phyloP scores from a whole-genome alignment of 2,329 filamentous ascomycete species.

The Exophiala sideris region DNA sequence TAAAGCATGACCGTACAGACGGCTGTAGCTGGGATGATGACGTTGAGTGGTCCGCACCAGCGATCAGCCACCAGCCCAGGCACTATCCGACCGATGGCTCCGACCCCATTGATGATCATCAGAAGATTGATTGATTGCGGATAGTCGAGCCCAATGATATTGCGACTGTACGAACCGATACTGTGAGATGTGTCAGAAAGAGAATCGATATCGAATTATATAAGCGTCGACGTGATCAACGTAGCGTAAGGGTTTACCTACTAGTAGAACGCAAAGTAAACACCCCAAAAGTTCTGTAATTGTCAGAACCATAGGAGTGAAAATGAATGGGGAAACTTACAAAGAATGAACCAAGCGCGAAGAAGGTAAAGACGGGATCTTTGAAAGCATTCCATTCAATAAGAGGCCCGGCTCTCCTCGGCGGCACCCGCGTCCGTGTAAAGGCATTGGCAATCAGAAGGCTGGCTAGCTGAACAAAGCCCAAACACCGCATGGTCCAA shows the following conservation, averaged over 20 bases:
- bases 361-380: slow-evolving; percentile 31
- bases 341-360: no score
- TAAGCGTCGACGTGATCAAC: no score
- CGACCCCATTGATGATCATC: slow-evolving; percentile 63
- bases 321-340: slow-evolving; percentile 37
- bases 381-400: slow-evolving; percentile 52
- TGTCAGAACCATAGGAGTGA: slow-evolving; percentile 40
- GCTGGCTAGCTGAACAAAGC: slow-evolving; percentile 52
- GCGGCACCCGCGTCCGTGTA: slow-evolving; percentile 47
- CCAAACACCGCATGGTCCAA: slow-evolving; percentile 61
- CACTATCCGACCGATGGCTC: slow-evolving; percentile 55
- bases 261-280: slow-evolving; percentile 52
- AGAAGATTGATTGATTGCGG: slow-evolving; percentile 57
- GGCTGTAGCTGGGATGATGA: slow-evolving; percentile 52
- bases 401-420: slow-evolving; percentile 49
- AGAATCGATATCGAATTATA: no score
- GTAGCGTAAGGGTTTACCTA: no score
- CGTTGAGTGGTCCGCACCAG: slow-evolving; percentile 57
- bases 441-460: slow-evolving; percentile 31
- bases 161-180: slow-evolving; percentile 41
- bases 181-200: slow-evolving; percentile 32
- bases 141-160: slow-evolving; percentile 41
- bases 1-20: slow-evolving; percentile 45
- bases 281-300: slow-evolving; percentile 49
- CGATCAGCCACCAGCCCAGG: slow-evolving; percentile 59